These are phyloP conservation scores for Harrya chromipes DNA, from an alignment of 768 basidiomycete species.

Conservation along the genomic window DNA sequence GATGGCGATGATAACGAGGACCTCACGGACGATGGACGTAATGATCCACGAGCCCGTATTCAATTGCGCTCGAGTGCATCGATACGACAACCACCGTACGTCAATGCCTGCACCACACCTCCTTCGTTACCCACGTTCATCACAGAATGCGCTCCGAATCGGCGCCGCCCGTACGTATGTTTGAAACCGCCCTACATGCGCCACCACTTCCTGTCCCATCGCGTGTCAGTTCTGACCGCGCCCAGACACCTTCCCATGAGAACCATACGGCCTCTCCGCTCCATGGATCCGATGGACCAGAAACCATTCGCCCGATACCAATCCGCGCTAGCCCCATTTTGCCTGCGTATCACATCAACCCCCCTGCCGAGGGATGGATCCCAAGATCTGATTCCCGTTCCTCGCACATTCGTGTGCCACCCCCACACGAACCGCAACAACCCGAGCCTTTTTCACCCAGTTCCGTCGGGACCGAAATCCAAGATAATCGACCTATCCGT, in stretches of 20 bases:
- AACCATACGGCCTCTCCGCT: slow-evolving; percentile 10
- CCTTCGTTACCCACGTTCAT: slow-evolving; percentile 12
- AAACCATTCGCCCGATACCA: slow-evolving; percentile 28
- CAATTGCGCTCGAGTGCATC: slow-evolving; percentile 17
- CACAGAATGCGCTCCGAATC: slow-evolving; percentile 27
- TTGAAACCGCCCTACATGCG: slow-evolving; percentile 6
- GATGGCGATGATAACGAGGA: slow-evolving; percentile 17
- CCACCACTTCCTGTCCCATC: slow-evolving; percentile 26
- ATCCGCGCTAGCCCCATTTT: slow-evolving; percentile 22
- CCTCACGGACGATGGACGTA: slow-evolving; percentile 20
- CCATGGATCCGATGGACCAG: slow-evolving; percentile 15
- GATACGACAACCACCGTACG: slow-evolving; percentile 23
- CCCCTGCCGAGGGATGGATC: slow-evolving; percentile 29
- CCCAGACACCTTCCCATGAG: slow-evolving; percentile 21
- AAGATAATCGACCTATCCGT: slow-evolving; percentile 5
- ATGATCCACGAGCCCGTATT: slow-evolving; percentile 13
- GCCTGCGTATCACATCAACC: slow-evolving; percentile 1
- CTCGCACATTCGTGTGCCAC: slow-evolving; percentile 20
- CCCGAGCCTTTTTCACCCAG: slow-evolving; percentile 15
- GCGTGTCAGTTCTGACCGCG: slow-evolving; percentile 9
- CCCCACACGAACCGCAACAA: slow-evolving; percentile 19
- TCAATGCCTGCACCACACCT: slow-evolving; percentile 4
- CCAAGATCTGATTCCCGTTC: slow-evolving; percentile 28
- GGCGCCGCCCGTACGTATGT: slow-evolving; percentile 24
- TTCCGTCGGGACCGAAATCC: slow-evolving; percentile 13